Percentiles rank a stretch among this genome's conserved stretches.
phyloP scores from a whole-genome alignment of 352 stramenopile genomes.

The Pythium monospermum region DNA sequence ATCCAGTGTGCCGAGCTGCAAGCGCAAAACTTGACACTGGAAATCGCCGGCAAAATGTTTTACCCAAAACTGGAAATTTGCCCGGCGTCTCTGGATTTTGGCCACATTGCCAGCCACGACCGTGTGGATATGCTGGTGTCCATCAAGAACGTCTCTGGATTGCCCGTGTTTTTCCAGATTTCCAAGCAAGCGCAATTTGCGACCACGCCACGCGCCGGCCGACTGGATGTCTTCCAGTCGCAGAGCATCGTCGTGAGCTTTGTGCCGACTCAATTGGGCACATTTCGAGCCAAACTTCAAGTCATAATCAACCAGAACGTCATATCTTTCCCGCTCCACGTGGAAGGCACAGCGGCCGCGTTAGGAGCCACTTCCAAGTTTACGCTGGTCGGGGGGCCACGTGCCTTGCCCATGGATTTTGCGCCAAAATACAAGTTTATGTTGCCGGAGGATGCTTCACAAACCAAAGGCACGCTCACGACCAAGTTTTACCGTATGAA shows the following conservation, averaged over 20 bases:
- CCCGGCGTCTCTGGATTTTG: constrained; percentile 69
- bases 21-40: constrained; percentile 67
- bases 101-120: constrained; percentile 71
- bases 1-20: constrained; percentile 66
- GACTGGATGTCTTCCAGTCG: constrained; percentile 81
- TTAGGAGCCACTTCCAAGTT: constrained; percentile 33
- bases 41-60: constrained; percentile 61
- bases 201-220: constrained; percentile 48
- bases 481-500: constrained; percentile 50
- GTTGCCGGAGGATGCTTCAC: constrained; percentile 62
- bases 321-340: constrained; percentile 45
- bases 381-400: constrained; percentile 45
- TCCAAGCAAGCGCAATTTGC: constrained; percentile 76
- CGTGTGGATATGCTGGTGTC: constrained; percentile 80
- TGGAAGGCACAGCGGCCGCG: constrained; percentile 57
- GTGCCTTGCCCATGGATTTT: constrained; percentile 83
- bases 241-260: constrained; percentile 90
- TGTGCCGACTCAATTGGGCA: constrained; percentile 78
- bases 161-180: constrained; percentile 65
- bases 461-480: constrained; percentile 46
- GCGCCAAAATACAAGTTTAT: constrained; percentile 88
- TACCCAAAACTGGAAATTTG: constrained; percentile 44
- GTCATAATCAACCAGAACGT: constrained; percentile 48
- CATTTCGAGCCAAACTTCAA: constrained; percentile 44
- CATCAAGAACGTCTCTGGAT: constrained; percentile 72